Conservation (phyloP, 2,329 filamentous ascomycete species). For the Hypoxylon sp. region DNA sequence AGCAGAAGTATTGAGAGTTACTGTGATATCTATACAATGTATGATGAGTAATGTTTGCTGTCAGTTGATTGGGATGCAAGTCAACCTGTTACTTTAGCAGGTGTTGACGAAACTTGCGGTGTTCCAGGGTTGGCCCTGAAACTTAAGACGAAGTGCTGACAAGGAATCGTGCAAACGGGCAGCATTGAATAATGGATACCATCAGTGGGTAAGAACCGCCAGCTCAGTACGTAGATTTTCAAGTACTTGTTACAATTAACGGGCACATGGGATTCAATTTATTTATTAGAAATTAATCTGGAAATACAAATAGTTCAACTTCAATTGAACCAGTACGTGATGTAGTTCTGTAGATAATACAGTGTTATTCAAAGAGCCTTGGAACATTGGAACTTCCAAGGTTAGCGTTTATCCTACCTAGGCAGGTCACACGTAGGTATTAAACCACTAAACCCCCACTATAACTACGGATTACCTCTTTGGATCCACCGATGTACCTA, state of each 20-base stretch:
- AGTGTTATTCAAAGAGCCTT: background rate
- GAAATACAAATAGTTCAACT: background rate
- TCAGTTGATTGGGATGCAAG: background rate
- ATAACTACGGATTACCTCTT: too few species aligned
- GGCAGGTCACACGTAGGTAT: too few species aligned
- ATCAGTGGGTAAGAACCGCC: background rate
- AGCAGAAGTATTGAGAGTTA: background rate
- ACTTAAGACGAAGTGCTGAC: background rate
- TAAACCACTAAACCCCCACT: background rate
- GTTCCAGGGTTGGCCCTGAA: background rate
- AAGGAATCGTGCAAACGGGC: background rate
- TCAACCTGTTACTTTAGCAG: background rate
- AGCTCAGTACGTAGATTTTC: background rate
- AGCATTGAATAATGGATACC: background rate
- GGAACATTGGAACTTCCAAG: too few species aligned
- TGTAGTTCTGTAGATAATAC: background rate
- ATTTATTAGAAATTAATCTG: background rate
- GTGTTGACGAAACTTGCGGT: background rate
- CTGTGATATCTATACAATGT: background rate
- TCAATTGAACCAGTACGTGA: background rate
- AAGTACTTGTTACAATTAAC: background rate
- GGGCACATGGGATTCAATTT: background rate
- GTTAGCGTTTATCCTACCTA: background rate
- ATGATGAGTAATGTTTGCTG: background rate
- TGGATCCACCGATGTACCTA: too few species aligned